Evolutionary conservation across 495 filamentous ascomycete species (phyloP), one percentile per base, ranked within the genome.

Genomic region (Articulospora tetracladia): DNA sequence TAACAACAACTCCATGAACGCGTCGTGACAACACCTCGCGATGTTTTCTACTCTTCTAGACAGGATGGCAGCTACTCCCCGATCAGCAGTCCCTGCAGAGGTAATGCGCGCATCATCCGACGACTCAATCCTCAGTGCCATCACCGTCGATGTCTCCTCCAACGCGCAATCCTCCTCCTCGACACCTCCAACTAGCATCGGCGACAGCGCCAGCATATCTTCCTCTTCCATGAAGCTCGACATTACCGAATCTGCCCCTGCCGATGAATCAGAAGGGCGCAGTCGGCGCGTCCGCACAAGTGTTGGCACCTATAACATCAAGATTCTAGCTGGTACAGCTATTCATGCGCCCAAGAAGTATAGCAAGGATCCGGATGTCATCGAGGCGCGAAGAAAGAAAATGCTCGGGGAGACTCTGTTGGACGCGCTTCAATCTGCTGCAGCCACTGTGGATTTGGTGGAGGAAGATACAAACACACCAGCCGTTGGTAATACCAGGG

Each of bases 231-330:
- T 62, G 17, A 66, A 61, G 52, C 53, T 56, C 22, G 66, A 63
- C 44, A 58, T 36, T n/a, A 26, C 25, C 13, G 39, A 22, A 3
- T 11, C 57, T 50, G 20, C 61, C 27, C 41, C 59, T 39, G 55
- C 49, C 20, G 32, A 60, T 10, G 10, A 15, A 19, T 51, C 61
- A 26, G 48, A 53, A 49, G 56, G 41, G 24, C 81, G 78, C 46
- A 72, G 74, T 53, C 75, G 77, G 58, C 73, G 81, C 48, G 69
- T 73, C 23, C 74, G 79, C 39, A 62, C 72, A 1, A 78, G 74
- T 50, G 59, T 77, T 10, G 75, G 75, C 2, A 74, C 81, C 23
- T 86, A 85, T 70, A 86, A 86, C 56, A 69, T 84, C 26, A 73
- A 78, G 28, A 72, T 79, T 44, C 68, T 85, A 8, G 73, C 69